Percentiles rank a stretch among this genome's conserved stretches.
phyloP scores from a whole-genome alignment of 2,329 filamentous ascomycete genomes.

The Hypoxylon rubiginosum region DNA sequence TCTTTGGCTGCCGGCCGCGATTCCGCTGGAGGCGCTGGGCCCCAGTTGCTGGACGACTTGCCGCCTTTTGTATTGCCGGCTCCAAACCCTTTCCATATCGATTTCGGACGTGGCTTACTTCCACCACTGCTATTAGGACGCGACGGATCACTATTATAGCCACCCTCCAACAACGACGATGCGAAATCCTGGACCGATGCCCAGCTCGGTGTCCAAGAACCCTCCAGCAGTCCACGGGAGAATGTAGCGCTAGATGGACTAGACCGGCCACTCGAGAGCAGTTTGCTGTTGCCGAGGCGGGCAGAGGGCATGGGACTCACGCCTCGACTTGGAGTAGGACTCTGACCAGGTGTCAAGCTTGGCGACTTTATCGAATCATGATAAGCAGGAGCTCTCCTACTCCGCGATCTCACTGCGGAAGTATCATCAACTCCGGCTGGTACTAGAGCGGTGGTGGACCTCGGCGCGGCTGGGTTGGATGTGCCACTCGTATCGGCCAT shows the following conservation, averaged over 20 bases:
- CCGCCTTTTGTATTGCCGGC: slow-evolving; percentile 41
- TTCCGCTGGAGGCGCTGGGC: slow-evolving; percentile 61
- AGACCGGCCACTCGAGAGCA: slow-evolving; percentile 45
- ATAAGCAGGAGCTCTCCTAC: slow-evolving; percentile 59
- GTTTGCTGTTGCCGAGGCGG: slow-evolving; percentile 52
- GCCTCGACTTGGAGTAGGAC: slow-evolving; percentile 58
- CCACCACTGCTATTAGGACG: slow-evolving; percentile 50
- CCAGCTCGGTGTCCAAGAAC: slow-evolving; percentile 68
- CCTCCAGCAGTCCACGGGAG: slow-evolving; percentile 61
- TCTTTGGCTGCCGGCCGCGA: slow-evolving; percentile 58
- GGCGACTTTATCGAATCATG: slow-evolving; percentile 47
- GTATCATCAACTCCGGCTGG: slow-evolving; percentile 59
- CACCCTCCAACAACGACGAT: slow-evolving; percentile 58
- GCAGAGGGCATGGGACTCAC: slow-evolving; percentile 64
- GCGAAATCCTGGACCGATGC: slow-evolving; percentile 68
- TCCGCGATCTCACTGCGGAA: slow-evolving; percentile 63
- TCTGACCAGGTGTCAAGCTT: slow-evolving; percentile 55
- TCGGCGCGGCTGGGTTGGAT: slow-evolving; percentile 49
- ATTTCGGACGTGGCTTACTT: slow-evolving; percentile 48
- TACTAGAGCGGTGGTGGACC: slow-evolving; percentile 62
- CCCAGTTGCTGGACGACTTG: slow-evolving; percentile 59
- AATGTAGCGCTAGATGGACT: slow-evolving; percentile 51
- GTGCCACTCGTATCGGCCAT: slow-evolving; percentile 49
- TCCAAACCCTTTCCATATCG: slow-evolving; percentile 51
- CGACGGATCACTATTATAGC: slow-evolving; percentile 53